These are phyloP conservation scores for Thalassiosira oceanica DNA, from an alignment of 352 stramenopile genomes.

Conservation along the genomic window DNA sequence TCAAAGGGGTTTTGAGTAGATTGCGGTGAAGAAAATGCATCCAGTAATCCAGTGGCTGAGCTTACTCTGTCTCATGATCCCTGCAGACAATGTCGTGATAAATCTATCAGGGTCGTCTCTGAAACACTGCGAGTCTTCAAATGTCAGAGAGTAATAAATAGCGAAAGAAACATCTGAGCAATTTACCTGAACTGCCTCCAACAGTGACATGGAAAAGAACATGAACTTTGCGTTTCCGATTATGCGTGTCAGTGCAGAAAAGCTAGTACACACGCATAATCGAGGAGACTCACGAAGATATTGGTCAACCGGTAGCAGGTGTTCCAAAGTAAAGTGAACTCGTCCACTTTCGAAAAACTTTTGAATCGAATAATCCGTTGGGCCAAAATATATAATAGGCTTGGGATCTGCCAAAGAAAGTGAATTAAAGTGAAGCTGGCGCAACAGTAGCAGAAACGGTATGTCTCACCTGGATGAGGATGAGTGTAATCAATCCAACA, in stretches of 20 bases:
- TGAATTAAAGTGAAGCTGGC: too few species aligned
- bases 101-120: too few species aligned
- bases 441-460: too few species aligned
- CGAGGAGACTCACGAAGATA: too few species aligned
- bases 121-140: too few species aligned
- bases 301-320: slow-evolving; percentile 40
- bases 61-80: slow-evolving; percentile 2
- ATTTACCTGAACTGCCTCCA: slow-evolving; percentile 14
- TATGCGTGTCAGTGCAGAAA: too few species aligned
- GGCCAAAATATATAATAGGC: slow-evolving; percentile 24
- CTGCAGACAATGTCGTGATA: slow-evolving; percentile 6
- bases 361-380: slow-evolving; percentile 45
- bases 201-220: slow-evolving; percentile 36
- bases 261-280: too few species aligned
- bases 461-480: too few species aligned
- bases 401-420: too few species aligned
- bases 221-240: too few species aligned
- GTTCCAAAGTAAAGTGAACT: slow-evolving; percentile 44
- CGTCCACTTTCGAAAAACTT: slow-evolving; percentile 23
- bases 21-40: background rate
- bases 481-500: too few species aligned
- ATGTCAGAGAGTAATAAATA: slow-evolving; percentile 4
- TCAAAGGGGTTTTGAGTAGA: too few species aligned
- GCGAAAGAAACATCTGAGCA: background rate
- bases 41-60: background rate